Evolutionary conservation across 1,284 basidiomycete species (phyloP).

Genomic region (Marasmius fiardii): DNA sequence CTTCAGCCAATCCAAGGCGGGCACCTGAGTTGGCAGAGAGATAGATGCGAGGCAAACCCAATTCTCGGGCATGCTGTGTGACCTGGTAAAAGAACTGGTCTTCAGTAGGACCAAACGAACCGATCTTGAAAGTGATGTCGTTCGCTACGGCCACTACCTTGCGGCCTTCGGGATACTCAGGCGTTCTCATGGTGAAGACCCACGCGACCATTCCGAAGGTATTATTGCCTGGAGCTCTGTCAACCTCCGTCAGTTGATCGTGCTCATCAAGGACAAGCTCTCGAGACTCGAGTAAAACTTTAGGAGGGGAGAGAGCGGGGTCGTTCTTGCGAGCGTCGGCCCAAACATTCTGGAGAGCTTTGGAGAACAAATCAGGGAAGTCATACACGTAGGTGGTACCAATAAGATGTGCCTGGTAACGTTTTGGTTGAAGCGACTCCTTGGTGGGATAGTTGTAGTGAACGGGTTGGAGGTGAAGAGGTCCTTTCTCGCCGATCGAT

Average conservation of each 20-base stretch:
- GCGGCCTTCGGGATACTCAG: conserved; percentile 91
- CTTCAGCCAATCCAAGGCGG: conserved; percentile 94
- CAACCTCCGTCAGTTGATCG: conserved; percentile 86
- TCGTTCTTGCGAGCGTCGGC: conserved; percentile 64
- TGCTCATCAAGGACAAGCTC: conserved; percentile 96
- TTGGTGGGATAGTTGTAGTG: conserved; percentile 94
- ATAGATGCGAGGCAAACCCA: conserved; percentile 92
- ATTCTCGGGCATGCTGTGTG: conserved; percentile 88
- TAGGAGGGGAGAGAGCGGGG: conserved; percentile 71
- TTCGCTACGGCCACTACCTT: conserved; percentile 91
- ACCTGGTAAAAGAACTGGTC: conserved; percentile 97
- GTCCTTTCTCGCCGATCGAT: conserved; percentile 93
- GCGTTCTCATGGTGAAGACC: conserved; percentile 92
- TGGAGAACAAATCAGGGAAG: conserved; percentile 98
- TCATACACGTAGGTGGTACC: conserved; percentile 99
- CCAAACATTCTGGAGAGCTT: conserved; percentile 95
- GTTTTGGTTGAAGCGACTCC: conserved; percentile 98
- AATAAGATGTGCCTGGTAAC: conserved; percentile 98
- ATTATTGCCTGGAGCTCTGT: conserved; percentile 91
- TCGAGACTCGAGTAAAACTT: conserved; percentile 76
- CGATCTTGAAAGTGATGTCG: conserved; percentile 98
- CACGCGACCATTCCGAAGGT: conserved; percentile 98
- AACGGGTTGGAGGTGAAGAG: conserved; percentile 90
- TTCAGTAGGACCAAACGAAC: conserved; percentile 95
- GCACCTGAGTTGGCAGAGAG: conserved; percentile 99